Conservation (phyloP, 2,329 filamentous ascomycete genomes). For the Nigrograna mackinnonii region DNA sequence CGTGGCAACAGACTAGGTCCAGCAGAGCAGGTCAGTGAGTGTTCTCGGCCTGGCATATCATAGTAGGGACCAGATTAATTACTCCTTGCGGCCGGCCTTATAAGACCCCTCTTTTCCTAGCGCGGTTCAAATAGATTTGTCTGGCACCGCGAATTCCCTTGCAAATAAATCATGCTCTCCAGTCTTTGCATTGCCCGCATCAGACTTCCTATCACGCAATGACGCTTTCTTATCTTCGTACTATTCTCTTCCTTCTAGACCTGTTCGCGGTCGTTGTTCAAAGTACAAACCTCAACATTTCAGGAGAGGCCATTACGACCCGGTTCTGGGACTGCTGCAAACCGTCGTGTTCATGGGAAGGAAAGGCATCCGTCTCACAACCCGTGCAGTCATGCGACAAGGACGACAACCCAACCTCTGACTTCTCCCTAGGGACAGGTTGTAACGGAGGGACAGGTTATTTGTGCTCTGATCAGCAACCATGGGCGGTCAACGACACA, state of each 20-base stretch:
- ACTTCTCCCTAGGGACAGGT: slow-evolving; percentile 53
- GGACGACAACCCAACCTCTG: slow-evolving; percentile 57
- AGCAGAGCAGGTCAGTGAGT: slow-evolving; percentile 30
- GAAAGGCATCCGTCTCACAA: slow-evolving; percentile 57
- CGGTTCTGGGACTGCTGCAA: slow-evolving; percentile 68
- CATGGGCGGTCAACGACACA: slow-evolving; percentile 63
- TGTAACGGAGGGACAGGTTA: slow-evolving; percentile 63
- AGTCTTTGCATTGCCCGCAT: slow-evolving; percentile 27
- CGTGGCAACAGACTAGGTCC: slow-evolving; percentile 28
- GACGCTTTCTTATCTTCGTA: slow-evolving; percentile 33
- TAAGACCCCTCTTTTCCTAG: slow-evolving; percentile 33
- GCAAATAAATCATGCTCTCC: slow-evolving; percentile 36
- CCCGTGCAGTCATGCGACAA: slow-evolving; percentile 60
- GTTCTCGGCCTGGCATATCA: slow-evolving; percentile 32
- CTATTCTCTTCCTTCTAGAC: slow-evolving; percentile 22
- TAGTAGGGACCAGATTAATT: slow-evolving; percentile 37
- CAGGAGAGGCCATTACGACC: slow-evolving; percentile 36
- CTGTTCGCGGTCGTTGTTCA: slow-evolving; percentile 25
- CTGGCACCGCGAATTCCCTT: slow-evolving; percentile 29
- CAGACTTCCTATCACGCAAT: slow-evolving; percentile 35
- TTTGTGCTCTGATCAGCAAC: slow-evolving; percentile 62
- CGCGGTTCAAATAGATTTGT: slow-evolving; percentile 39
- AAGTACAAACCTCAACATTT: slow-evolving; percentile 25
- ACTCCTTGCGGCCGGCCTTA: slow-evolving; percentile 38
- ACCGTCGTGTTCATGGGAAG: slow-evolving; percentile 65